Base-by-base conservation (phyloP, 2,329 filamentous ascomycete genomes). In the Celoporthe dispersa region DNA sequence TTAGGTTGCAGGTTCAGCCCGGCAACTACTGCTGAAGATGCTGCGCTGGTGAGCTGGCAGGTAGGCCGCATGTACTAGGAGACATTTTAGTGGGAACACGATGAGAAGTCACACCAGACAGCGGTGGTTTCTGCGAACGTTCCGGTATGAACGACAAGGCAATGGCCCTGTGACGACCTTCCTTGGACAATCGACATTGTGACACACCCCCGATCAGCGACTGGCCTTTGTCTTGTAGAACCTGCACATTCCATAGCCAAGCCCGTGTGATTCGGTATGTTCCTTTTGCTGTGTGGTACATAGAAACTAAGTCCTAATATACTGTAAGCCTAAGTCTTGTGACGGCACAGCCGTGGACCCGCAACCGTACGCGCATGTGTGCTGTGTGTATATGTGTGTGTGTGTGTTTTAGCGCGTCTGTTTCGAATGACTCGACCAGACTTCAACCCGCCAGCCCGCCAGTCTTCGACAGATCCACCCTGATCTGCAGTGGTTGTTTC, bases 361-460 rank as follows among this genome's bases (percentile, higher is more conserved):
- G 62, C 60, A 63, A 28, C 16, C 35, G 9, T 19, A 39, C 35
- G 60, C 62, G 41, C 60, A 41, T 41, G 35, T 39, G 35, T 37
- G 57, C n/a, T 31, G 28, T 39, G 22, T 39, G 59, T 37, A 33
- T 37, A n/a, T n/a, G 33, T 37, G 22, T 37, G 60, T 39, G 37
- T 62, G 5, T 62, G 60, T 44, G 61, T 64, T 64, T 64, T 64
- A 64, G 62, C 62, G 62, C 62, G 62, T 48, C 28, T 64, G 62
- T 64, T 64, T 64, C 62, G 41, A 41, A 64, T 64, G 62, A 64
- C 62, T 64, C 62, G 62, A 64, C 62, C 62, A 64, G 62, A 51
- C 37, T 44, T 63, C 60, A 63, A 63, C 60, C 37, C 37, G 37
- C 60, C 37, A 41, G 37, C 60, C n/a, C 12, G 60, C 61, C 39